A percentile compares a stretch with the other conserved stretches of the same genome.
Evolutionary conservation across 2,329 filamentous ascomycete genomes (phyloP).

Genomic region (Elsinoe necatrix): DNA sequence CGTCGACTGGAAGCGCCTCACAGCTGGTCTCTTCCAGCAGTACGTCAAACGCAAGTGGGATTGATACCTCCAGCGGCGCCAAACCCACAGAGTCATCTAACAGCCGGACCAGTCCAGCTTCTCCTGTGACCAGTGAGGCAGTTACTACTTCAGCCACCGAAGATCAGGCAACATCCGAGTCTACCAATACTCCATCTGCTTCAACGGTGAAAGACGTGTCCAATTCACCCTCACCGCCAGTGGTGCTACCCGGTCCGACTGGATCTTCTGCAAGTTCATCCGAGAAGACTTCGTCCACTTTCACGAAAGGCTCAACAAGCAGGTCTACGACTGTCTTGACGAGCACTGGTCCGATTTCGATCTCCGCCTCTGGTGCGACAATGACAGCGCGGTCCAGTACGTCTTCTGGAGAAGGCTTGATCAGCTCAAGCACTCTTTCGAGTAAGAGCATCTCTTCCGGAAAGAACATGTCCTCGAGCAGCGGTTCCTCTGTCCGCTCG

Average conservation of each 20-base stretch:
- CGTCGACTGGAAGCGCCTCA: too few relatives aligned
- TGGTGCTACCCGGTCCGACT: not conserved
- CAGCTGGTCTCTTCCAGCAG: too few relatives aligned
- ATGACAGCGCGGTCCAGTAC: too few relatives aligned
- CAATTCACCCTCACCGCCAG: not conserved
- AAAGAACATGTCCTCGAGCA: too few relatives aligned
- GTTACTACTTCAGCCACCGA: not conserved
- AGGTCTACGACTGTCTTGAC: too few relatives aligned
- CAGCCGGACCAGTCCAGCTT: not conserved
- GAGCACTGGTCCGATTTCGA: too few relatives aligned
- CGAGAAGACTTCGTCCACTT: not conserved
- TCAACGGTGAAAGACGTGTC: not conserved
- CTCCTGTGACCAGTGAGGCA: not conserved
- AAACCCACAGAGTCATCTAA: not conserved
- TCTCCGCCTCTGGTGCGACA: too few relatives aligned
- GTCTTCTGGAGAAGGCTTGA: too few relatives aligned
- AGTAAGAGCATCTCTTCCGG: not conserved
- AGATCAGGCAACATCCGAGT: not conserved
- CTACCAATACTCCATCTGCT: not conserved
- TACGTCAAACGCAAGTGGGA: too few relatives aligned
- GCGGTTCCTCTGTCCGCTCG: too few relatives aligned
- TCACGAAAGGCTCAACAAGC: too few relatives aligned
- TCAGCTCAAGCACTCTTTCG: not conserved
- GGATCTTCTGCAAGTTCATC: not conserved
- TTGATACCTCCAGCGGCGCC: too few relatives aligned